Evolutionary conservation across 352 stramenopile genomes (phyloP).

Genomic region (Phytophthora lateralis): DNA sequence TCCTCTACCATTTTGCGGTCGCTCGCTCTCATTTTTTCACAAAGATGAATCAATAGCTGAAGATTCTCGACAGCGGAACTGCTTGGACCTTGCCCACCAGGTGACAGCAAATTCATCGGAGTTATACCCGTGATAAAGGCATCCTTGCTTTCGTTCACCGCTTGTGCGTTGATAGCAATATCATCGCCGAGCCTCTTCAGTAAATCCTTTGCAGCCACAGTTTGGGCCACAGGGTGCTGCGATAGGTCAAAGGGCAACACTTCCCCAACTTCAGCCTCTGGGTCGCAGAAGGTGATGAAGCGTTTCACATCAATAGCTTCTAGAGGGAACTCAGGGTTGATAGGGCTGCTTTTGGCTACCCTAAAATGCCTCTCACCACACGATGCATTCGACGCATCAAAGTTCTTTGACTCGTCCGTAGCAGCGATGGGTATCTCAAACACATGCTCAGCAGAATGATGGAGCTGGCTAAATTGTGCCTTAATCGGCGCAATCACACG

Average conservation of each 20-base stretch:
- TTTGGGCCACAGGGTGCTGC: slow-evolving; percentile 88
- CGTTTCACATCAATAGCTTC: slow-evolving; percentile 67
- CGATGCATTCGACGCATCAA: slow-evolving; percentile 80
- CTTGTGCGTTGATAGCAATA: slow-evolving; percentile 84
- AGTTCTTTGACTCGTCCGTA: slow-evolving; percentile 25
- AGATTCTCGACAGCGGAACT: slow-evolving; percentile 40
- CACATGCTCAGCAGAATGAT: slow-evolving; percentile 44
- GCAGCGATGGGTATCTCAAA: slow-evolving; percentile 30
- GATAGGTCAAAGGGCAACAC: slow-evolving; percentile 94
- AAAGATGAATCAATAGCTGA: slow-evolving; percentile 53
- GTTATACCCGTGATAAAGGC: slow-evolving; percentile 73
- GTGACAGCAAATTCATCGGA: slow-evolving; percentile 42
- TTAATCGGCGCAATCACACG: slow-evolving; percentile 66
- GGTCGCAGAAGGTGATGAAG: slow-evolving; percentile 81
- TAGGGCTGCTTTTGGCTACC: slow-evolving; percentile 18
- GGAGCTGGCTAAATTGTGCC: slow-evolving; percentile 64
- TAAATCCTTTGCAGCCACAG: slow-evolving; percentile 94
- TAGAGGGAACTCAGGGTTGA: slow-evolving; percentile 81
- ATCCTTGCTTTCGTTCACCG: slow-evolving; percentile 78
- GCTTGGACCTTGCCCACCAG: slow-evolving; percentile 11
- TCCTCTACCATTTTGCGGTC: slow-evolving; percentile 63
- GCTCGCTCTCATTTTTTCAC: slow-evolving; percentile 49
- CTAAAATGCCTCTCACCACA: slow-evolving; percentile 67
- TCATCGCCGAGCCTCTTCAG: slow-evolving; percentile 93
- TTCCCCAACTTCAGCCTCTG: slow-evolving; percentile 47